Base-by-base conservation (phyloP, 768 basidiomycete species). In the Boletus barrowsii region DNA sequence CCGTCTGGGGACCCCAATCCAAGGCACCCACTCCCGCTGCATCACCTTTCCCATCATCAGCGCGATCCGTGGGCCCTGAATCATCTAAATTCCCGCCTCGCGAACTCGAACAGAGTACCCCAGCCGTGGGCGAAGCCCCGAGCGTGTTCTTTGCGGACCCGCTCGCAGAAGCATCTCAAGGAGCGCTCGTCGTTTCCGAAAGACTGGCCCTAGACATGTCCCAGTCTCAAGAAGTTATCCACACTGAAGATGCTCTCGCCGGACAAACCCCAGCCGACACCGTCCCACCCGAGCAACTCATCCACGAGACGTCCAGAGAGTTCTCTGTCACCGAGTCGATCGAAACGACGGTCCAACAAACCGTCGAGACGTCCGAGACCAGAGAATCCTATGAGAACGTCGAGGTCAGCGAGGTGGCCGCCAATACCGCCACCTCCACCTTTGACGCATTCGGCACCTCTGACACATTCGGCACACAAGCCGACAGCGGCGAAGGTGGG, bases 1-100 rank as follows among this genome's bases (percentile, higher is more conserved):
- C 80, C 0, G 71, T 81, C 6, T 83, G 83, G 80, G 83, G 82
- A 29, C 59, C 70, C 5, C 62, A 66, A 42, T 64, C 62, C 56
- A 65, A 64, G 55, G 56, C 60, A 24, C 49, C 55, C 57, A 64
- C 69, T 40, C 64, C 72, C 47, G 49, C 67, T 59, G 55, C 64
- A 30, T 64, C 72, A n/a, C 61, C 72, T 24, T 56, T 55, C 47
- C 62, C 65, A 26, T 32, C 61, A 20, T 47, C 62, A 10, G 45
- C 52, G 11, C 68, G 49, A 35, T 71, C 70, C 13, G 50, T 71
- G 14, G 64, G 42, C 8, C 57, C 30, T n/a, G 56, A 52, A 14
- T 53, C 56, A 4, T 35, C 35, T 20, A 58, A 47, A 17, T 1
- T n/a, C 10, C 10, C 18, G 17, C 40, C 58, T 0, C 49, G 53